Percentiles rank a stretch among this genome's conserved stretches.
Conservation (phyloP, 2,329 filamentous ascomycete species). For the Aspergillus fructus region DNA sequence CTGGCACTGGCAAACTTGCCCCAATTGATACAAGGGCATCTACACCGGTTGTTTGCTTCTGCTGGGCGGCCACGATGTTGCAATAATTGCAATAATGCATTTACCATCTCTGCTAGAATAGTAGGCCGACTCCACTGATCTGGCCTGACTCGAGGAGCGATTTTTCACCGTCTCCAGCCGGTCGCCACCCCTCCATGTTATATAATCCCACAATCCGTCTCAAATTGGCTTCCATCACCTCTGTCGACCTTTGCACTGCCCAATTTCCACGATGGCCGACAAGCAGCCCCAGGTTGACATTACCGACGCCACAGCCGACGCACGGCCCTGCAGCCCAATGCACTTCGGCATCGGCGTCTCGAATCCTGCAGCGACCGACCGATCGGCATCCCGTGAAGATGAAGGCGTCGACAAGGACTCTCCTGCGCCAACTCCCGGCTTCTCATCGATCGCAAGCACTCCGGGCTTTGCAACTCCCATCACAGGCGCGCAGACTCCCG, state of each 20-base stretch:
- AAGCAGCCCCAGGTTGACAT: background rate
- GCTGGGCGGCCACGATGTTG: background rate
- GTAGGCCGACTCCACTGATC: no score
- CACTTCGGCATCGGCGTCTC: background rate
- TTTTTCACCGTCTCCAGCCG: no score
- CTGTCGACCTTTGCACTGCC: no score
- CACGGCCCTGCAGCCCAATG: background rate
- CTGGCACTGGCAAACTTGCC: background rate
- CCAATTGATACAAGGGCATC: background rate
- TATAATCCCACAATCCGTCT: background rate
- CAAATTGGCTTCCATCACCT: background rate
- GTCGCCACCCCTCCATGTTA: background rate
- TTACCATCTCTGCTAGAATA: background rate
- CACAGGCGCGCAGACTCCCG: conserved; percentile 29
- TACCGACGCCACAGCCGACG: background rate
- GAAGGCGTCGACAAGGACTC: background rate
- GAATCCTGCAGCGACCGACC: background rate
- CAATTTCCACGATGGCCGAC: background rate
- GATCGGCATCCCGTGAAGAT: background rate
- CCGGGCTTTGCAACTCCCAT: conserved; percentile 21
- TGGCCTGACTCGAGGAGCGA: no score
- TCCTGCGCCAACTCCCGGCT: background rate
- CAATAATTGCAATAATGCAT: background rate
- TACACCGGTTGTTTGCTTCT: background rate
- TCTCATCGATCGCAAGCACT: background rate